A percentile compares a stretch with the other conserved stretches of the same genome.
These are phyloP conservation scores for Geosmithia flava DNA, from an alignment of 2,329 filamentous ascomycete species.

Conservation along the genomic window DNA sequence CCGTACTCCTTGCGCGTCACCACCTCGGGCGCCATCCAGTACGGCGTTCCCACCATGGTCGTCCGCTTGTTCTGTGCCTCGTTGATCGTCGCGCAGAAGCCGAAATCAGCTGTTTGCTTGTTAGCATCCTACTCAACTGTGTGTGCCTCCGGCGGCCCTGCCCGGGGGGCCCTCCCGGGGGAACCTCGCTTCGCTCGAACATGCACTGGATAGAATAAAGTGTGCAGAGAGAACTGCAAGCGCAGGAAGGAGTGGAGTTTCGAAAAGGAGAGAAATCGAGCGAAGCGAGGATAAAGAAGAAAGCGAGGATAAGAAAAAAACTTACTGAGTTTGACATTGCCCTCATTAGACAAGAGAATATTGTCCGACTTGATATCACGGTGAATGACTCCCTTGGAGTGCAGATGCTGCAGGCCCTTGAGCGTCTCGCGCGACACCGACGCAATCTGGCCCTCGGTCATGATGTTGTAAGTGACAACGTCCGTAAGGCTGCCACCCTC, in stretches of 20 bases:
- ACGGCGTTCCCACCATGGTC: constrained; percentile 97
- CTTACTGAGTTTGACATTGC: constrained; percentile 95
- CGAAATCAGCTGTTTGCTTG: constrained; percentile 68
- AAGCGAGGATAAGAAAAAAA: constrained; percentile 6
- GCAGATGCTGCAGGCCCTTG: constrained; percentile 83
- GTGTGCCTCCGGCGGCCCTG: too few relatives aligned
- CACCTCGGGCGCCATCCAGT: constrained; percentile 99
- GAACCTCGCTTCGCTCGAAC: too few relatives aligned
- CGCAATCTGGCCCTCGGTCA: constrained; percentile 95
- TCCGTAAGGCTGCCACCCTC: constrained; percentile 95
- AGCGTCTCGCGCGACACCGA: constrained; percentile 90
- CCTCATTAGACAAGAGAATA: constrained; percentile 83
- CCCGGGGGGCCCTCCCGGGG: neutral
- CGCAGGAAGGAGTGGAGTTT: too few relatives aligned
- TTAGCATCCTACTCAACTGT: neutral
- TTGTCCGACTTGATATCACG: constrained; percentile 99
- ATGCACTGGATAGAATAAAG: too few relatives aligned
- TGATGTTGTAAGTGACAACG: constrained; percentile 98
- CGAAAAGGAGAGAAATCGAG: too few relatives aligned
- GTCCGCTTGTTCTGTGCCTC: constrained; percentile 94
- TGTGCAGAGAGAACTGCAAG: too few relatives aligned
- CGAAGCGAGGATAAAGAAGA: neutral
- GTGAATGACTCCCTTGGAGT: constrained; percentile 97
- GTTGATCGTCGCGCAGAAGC: constrained; percentile 97
- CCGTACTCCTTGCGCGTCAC: constrained; percentile 97